These are phyloP conservation scores for Pseudogymnoascus sp. DNA, from an alignment of 2,329 filamentous ascomycete genomes.

Conservation along the genomic window DNA sequence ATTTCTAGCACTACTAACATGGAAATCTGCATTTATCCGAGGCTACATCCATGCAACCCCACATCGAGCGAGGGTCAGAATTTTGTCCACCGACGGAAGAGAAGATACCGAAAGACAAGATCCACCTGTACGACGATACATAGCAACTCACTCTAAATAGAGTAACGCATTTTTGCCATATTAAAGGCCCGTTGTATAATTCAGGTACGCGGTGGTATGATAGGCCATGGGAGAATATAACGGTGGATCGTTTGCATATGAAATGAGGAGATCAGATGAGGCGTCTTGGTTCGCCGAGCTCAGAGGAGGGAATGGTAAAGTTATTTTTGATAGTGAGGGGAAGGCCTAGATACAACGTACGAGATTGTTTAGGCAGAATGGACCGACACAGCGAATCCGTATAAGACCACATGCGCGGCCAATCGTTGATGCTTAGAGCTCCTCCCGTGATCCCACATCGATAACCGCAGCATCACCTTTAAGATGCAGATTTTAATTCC, in stretches of 20 bases:
- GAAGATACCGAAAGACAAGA: neutral
- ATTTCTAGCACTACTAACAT: neutral
- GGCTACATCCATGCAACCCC: neutral
- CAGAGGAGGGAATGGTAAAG: neutral
- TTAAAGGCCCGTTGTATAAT: too few relatives aligned
- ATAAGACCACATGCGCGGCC: neutral
- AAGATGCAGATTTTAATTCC: slow-evolving; percentile 32
- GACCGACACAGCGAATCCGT: neutral
- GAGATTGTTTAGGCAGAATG: neutral
- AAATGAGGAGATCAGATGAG: too few relatives aligned
- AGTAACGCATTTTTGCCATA: too few relatives aligned
- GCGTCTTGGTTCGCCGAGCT: too few relatives aligned
- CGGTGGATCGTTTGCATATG: too few relatives aligned
- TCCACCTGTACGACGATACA: too few relatives aligned
- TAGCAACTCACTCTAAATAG: too few relatives aligned
- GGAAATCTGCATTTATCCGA: neutral
- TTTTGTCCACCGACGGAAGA: neutral
- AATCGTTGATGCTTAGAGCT: neutral
- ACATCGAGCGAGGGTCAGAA: slow-evolving; percentile 33
- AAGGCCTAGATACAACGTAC: too few relatives aligned
- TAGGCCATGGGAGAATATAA: too few relatives aligned
- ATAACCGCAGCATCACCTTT: neutral
- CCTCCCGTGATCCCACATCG: neutral
- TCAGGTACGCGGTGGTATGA: too few relatives aligned
- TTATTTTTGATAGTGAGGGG: neutral